A percentile compares a stretch with the other conserved stretches of the same genome.
These are phyloP conservation scores for Durusdinium trenchii DNA, from an alignment of 73 alveolate species.

Conservation along the genomic window DNA sequence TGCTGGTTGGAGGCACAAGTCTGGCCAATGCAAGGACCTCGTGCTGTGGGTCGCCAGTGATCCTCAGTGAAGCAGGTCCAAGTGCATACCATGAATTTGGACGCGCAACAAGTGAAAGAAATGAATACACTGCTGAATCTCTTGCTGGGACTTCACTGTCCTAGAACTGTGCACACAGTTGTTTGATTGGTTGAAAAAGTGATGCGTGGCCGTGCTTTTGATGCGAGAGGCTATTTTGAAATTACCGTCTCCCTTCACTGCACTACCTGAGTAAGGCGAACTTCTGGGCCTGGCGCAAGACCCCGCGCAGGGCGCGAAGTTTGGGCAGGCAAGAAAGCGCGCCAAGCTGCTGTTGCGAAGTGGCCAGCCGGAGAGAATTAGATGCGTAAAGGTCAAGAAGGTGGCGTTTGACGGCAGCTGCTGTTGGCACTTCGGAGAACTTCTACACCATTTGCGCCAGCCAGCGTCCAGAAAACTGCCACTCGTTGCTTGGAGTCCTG, in stretches of 20 bases:
- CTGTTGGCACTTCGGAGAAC: background rate
- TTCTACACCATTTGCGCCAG: background rate
- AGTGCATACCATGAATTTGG: no score
- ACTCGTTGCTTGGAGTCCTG: no score
- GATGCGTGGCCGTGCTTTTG: no score
- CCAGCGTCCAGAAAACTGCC: background rate
- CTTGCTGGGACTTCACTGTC: background rate
- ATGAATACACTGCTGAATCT: background rate
- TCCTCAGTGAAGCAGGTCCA: no score
- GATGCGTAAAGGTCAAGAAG: background rate
- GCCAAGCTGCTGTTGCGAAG: no score
- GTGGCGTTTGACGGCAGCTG: background rate
- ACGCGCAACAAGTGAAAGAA: background rate
- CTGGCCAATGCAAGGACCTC: background rate
- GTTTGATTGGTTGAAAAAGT: background rate
- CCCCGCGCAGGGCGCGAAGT: no score
- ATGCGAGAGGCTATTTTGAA: no score
- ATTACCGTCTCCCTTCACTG: no score
- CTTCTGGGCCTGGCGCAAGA: no score
- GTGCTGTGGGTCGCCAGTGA: no score
- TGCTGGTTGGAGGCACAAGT: background rate
- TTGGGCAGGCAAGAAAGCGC: no score
- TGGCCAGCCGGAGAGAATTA: background rate
- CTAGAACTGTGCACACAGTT: background rate
- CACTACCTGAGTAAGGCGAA: no score